These are phyloP conservation scores for Ceriops decandra DNA, from an alignment of 345 rosid genomes.

Conservation along the genomic window DNA sequence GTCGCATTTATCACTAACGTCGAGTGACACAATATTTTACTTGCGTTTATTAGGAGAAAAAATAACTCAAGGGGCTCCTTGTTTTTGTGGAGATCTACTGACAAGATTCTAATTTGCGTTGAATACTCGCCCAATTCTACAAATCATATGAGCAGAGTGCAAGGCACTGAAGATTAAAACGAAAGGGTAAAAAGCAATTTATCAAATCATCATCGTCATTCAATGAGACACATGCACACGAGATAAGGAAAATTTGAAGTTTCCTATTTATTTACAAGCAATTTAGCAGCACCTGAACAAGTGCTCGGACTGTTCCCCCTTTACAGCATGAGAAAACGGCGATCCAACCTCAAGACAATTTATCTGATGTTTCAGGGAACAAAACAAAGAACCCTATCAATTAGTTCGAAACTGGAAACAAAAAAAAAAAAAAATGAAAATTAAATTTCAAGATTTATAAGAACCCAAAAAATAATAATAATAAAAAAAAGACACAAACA, in stretches of 20 bases:
- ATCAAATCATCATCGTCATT: conserved; percentile 9
- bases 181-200: neutral
- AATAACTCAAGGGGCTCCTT: too few relatives aligned
- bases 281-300: conserved; percentile 31
- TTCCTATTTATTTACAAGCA: conserved; percentile 46
- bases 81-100: too few relatives aligned
- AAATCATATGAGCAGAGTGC: too few relatives aligned
- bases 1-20: too few relatives aligned
- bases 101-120: too few relatives aligned
- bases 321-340: conserved; percentile 16
- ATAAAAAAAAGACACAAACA: neutral
- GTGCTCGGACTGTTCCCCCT: conserved; percentile 11
- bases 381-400: neutral
- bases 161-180: neutral
- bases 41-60: too few relatives aligned
- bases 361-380: conserved; percentile 4
- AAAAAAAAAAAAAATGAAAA: too few relatives aligned
- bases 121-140: too few relatives aligned
- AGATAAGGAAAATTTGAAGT: conserved; percentile 9
- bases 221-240: conserved; percentile 21
- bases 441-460: too few relatives aligned
- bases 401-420: neutral
- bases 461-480: neutral
- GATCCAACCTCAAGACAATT: conserved; percentile 20
- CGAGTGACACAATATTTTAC: too few relatives aligned